Base-by-base conservation (phyloP, 2,329 filamentous ascomycete species). In the Cladosporium sphaerospermum region DNA sequence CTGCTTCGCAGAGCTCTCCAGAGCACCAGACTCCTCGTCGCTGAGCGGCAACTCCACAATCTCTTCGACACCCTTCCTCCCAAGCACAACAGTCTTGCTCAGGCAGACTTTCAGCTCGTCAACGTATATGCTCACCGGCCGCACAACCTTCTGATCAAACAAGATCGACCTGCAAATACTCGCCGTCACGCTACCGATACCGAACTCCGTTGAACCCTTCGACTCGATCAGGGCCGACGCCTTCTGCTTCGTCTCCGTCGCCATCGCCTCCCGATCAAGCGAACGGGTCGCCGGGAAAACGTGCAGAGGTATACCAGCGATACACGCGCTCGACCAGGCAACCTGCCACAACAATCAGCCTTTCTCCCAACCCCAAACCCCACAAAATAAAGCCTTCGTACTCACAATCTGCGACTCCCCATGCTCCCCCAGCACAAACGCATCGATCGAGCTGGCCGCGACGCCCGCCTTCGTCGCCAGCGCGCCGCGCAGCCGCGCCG, bases 201-300 rank as follows among this genome's bases (percentile, higher is more conserved):
- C 78, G 57, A 73, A 78, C 0, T 75, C 70, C 0, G 73, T 79
- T 28, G 75, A 72, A 1, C 77, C 77, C 62, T 80, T 80, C 9
- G 71, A 69, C 16, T 70, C 66, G 43, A 78, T 73, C 56, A 80
- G 78, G 10, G 65, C 69, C 8, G 73, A 70, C 0, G 75, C 73
- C 36, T 73, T 75, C n/a, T 72, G 65, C 40, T 70, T 74, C 50
- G 75, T 78, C 41, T 77, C 71, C 7, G 63, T 58, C 1, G 70
- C 70, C 16, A 80, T 71, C 1, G 69, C 66, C 2, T 61, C 57
- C 4, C 62, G 64, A 37, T 71, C 59, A 37, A 69, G 46, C 2
- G 55, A 4, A 61, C 65, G 5, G 72, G 56, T 5, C 63, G 69
- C 28, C 68, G 46, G 46, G 28, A 41, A 49, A 4, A 18, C 66